Evolutionary conservation across 768 basidiomycete genomes (phyloP), one percentile per base, ranked within the genome.

Genomic region (Stropharia rugosoannulata): DNA sequence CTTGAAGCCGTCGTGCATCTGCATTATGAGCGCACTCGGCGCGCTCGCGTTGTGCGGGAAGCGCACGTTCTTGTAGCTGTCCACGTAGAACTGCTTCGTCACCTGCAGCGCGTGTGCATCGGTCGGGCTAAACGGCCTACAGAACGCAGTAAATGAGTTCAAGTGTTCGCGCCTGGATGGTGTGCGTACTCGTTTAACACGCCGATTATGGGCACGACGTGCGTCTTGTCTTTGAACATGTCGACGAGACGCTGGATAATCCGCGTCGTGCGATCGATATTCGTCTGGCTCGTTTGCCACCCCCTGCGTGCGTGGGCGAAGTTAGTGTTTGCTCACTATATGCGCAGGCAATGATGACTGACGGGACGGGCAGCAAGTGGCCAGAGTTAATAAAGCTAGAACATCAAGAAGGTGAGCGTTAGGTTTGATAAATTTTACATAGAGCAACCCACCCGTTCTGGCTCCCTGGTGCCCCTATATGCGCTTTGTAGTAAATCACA

Each of bases 371-470:
- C 50, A 80, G 67, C 52, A 67, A 80, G 38, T 85, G 87, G 8
- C 91, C 91, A 48, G 89, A 92, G 62, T 93, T 93, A 62, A 92
- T 90, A 60, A 83, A 93, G 15, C 90, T 89, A 27, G 27, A 9
- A 45, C 25, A 22, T 27, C 10, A 5, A 27, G 12, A 46, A 27
- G 11, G 6, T 12, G 9, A 18, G 22, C 16, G 22, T 27, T 7
- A 10, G 8, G 10, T 46, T 27, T 27, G 9, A 11, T 11, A 13
- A 25, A 5, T 3, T 22, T 22, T 22, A 22, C 22, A 4, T 22
- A 46, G 22, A 7, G 19, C 15, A 10, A 46, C 51, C 18, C 58
- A 86, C 86, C 83, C 87, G 59, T 90, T 90, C 70, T 93, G 90
- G 65, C 87, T 89, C 15, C 92, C 93, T 0, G 92, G 90, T 35